phyloP scores from a whole-genome alignment of 225 moss, liverwort and hornwort species.

The Straminergon stramineum region DNA sequence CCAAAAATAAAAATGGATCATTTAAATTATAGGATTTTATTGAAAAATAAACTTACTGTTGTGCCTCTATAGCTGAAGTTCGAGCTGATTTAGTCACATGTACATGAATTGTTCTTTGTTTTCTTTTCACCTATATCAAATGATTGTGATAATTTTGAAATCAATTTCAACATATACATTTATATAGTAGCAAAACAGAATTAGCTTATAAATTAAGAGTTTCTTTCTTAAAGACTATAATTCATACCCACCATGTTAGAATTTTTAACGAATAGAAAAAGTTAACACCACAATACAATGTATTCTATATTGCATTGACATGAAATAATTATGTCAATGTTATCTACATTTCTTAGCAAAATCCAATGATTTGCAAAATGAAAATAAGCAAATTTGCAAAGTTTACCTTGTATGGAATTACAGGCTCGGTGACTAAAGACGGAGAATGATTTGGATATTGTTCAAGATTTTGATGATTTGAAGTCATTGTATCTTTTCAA shows the following conservation, averaged over 20 bases:
- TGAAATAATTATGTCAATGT: not conserved
- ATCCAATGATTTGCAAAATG: not conserved
- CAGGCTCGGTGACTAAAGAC: not conserved
- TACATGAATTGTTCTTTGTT: conserved; percentile 39
- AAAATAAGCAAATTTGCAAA: not conserved
- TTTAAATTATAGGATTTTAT: not conserved
- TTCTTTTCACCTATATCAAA: not conserved
- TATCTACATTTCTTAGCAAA: accelerated
- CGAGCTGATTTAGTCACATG: conserved; percentile 61
- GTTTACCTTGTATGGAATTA: not conserved
- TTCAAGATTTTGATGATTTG: not conserved
- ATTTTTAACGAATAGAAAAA: not conserved
- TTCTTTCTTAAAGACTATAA: not conserved
- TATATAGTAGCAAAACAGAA: accelerated
- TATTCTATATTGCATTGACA: not conserved
- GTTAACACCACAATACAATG: not conserved
- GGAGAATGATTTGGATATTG: not conserved
- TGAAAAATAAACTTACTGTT: conserved; percentile 27
- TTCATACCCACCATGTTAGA: not conserved
- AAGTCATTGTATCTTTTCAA: not conserved
- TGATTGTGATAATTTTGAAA: not conserved
- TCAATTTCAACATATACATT: not conserved
- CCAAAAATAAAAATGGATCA: no score
- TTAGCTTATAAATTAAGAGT: not conserved
- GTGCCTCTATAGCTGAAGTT: conserved; percentile 33